Base-by-base conservation (phyloP, 2,329 filamentous ascomycete species). In the Penicillium sclerotiorum region DNA sequence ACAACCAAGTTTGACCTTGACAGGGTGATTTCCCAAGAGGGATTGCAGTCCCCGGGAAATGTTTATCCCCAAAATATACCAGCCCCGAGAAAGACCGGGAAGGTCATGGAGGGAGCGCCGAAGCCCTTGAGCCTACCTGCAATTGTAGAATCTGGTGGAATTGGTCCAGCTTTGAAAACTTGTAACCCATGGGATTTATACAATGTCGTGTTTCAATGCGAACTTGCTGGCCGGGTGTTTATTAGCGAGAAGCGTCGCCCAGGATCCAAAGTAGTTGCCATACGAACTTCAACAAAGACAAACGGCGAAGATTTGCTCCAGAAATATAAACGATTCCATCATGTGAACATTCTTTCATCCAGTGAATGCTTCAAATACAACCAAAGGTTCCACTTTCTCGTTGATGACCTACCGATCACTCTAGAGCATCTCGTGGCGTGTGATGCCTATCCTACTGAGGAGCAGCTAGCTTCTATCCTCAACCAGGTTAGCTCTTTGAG, bases 141-240 rank as follows among this genome's bases (percentile, higher is more conserved):
- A n/a, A n/a, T n/a, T n/a, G n/a, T n/a, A n/a, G n/a, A n/a, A n/a
- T n/a, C n/a, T n/a, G n/a, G n/a, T n/a, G n/a, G n/a, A n/a, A n/a
- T n/a, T n/a, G n/a, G n/a, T n/a, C n/a, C n/a, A n/a, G n/a, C n/a
- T n/a, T n/a, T n/a, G n/a, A n/a, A n/a, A n/a, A n/a, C n/a, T n/a
- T n/a, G n/a, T n/a, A n/a, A n/a, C n/a, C 56, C 46, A 11, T 60
- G 47, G 53, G 49, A 60, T 17, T 57, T 51, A 2, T 61, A 55
- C 47, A 35, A 36, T 9, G 45, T 45, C 12, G 42, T 36, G 2
- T 44, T 57, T 23, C 42, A 21, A 12, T 62, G 47, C 43, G 44
- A 60, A 11, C 36, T 60, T 8, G 50, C 27, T 42, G 51, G 56
- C 3, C 27, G 54, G 7, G 43, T 56, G 20, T 46, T 52, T n/a